phyloP scores from a whole-genome alignment of 2,329 filamentous ascomycete genomes.

The Claviceps maximensis region DNA sequence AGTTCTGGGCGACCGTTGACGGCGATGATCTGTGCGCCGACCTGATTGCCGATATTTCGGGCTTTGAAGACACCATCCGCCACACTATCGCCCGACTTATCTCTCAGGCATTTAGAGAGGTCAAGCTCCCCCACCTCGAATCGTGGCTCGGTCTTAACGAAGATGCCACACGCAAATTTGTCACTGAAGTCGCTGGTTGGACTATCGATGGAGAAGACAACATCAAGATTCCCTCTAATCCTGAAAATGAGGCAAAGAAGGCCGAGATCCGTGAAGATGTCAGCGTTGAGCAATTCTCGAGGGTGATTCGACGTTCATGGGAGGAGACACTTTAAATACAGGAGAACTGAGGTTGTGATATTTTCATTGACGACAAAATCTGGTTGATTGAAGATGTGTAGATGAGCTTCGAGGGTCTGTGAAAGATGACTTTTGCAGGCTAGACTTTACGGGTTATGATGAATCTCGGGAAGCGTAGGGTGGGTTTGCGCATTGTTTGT shows the following conservation, averaged over 20 bases:
- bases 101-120: conserved; percentile 65
- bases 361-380: background rate
- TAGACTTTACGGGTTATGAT: background rate
- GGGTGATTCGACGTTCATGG: conserved; percentile 73
- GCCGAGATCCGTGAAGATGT: conserved; percentile 92
- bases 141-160: conserved; percentile 62
- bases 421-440: background rate
- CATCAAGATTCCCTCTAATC: conserved; percentile 76
- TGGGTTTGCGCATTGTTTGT: background rate
- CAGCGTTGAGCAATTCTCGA: conserved; percentile 71
- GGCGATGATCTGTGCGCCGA: conserved; percentile 93
- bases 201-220: conserved; percentile 51
- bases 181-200: conserved; percentile 80
- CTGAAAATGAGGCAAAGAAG: conserved; percentile 95
- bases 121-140: conserved; percentile 54
- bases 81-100: conserved; percentile 81
- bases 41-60: conserved; percentile 81
- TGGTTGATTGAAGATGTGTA: no score
- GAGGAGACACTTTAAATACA: conserved; percentile 44
- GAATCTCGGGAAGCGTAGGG: background rate
- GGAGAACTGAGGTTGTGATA: no score
- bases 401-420: background rate
- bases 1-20: conserved; percentile 89
- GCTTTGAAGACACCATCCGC: conserved; percentile 90
- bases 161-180: conserved; percentile 60